Conservation (phyloP, 805 yeast species). For the Nakazawaea ambrosiae region DNA sequence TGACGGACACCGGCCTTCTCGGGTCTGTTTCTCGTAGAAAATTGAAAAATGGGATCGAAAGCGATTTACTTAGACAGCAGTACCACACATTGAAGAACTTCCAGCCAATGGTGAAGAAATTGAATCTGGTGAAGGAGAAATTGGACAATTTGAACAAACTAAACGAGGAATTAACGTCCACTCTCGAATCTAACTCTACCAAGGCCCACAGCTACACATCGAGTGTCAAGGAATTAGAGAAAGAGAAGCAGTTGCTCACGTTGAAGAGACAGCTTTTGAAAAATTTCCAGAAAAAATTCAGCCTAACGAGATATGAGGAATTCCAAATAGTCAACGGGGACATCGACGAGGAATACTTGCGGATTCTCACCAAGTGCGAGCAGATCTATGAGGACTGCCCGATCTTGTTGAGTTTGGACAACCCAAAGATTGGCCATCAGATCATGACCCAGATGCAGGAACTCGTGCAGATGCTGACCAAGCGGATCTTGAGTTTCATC, state of each 20-base stretch:
- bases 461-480: constrained; percentile 45
- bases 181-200: constrained; percentile 21
- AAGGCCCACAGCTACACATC: constrained; percentile 14
- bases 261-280: constrained; percentile 46
- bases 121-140: constrained; percentile 22
- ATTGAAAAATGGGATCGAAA: constrained; percentile 53
- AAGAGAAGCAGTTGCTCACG: constrained; percentile 26
- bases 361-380: constrained; percentile 53
- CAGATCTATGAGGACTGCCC: constrained; percentile 61
- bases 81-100: constrained; percentile 38
- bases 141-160: constrained; percentile 19
- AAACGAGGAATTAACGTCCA: constrained; percentile 16
- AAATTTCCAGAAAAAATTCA: constrained; percentile 53
- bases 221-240: constrained; percentile 18
- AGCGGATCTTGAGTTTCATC: constrained; percentile 39
- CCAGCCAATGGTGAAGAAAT: constrained; percentile 36
- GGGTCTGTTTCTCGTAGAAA: constrained; percentile 59
- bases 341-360: constrained; percentile 45
- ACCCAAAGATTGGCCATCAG: constrained; percentile 56
- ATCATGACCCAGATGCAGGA: constrained; percentile 53
- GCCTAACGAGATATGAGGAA: constrained; percentile 67
- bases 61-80: constrained; percentile 52
- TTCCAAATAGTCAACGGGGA: constrained; percentile 44
- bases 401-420: constrained; percentile 61
- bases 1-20: constrained; percentile 39